Percentiles rank a stretch among this genome's conserved stretches.
These are phyloP conservation scores for Debaryomyces sp. DNA, from an alignment of 1,139 yeast genomes.

Conservation along the genomic window DNA sequence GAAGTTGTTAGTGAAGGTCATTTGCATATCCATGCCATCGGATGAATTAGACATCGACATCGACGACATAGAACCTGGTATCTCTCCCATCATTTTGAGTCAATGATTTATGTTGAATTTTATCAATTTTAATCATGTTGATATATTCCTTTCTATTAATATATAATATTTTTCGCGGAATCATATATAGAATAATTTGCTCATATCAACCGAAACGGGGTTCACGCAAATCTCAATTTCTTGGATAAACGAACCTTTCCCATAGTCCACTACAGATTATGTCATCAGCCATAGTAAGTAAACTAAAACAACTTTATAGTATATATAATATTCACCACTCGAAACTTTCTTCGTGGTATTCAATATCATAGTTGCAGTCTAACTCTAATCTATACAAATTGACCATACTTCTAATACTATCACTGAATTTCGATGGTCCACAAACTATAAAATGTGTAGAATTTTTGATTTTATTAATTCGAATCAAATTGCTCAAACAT, in stretches of 20 bases:
- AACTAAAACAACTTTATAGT: neutral
- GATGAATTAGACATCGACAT: neutral
- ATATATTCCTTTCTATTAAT: neutral
- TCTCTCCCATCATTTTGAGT: conserved; percentile 5
- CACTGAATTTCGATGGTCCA: conserved; percentile 6
- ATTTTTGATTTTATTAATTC: neutral
- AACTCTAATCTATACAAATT: neutral
- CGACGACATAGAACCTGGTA: neutral
- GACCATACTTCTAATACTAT: conserved; percentile 2
- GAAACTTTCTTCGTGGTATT: conserved; percentile 3
- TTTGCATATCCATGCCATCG: neutral
- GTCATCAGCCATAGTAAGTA: neutral
- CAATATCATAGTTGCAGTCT: neutral
- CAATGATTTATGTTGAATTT: neutral
- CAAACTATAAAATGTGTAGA: conserved; percentile 2
- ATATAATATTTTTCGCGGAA: neutral
- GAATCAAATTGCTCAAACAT: neutral
- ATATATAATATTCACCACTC: neutral
- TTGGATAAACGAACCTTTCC: neutral
- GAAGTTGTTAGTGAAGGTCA: neutral
- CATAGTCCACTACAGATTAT: neutral
- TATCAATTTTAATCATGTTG: neutral
- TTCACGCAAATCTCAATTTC: neutral
- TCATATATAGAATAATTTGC: neutral
- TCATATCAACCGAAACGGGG: neutral